Base-by-base conservation (phyloP, 768 basidiomycete species). In the Amanita thiersii region DNA sequence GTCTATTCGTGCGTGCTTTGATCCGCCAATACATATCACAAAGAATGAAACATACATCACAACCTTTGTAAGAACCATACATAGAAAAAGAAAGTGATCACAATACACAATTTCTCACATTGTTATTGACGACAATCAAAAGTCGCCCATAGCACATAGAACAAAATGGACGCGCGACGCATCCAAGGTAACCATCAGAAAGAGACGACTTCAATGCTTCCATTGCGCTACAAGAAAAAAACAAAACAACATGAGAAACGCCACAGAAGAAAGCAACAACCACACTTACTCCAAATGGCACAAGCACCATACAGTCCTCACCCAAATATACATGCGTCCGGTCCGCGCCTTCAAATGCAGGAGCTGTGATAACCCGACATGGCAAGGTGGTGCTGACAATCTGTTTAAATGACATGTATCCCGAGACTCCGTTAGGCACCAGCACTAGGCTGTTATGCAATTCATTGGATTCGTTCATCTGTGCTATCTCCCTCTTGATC, bases 401-500 rank as follows among this genome's bases (percentile, higher is more conserved):
- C 4, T 9, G 21, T 9, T 9, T n/a, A 20, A 42, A 42, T 14
- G 40, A 20, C 12, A 19, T 23, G 10, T 17, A 15, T 10, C 17
- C 32, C 25, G 19, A 21, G 3, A 34, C 17, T 19, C 19, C 32
- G 15, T 31, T 24, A 10, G 33, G 18, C 14, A 6, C 24, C 4
- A 11, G 15, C 14, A 34, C 7, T n/a, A 42, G 33, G 15, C 19
- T 15, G 21, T 35, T 18, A 11, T 31, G 32, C 14, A 11, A 8
- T 24, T 24, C 40, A n/a, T 20, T 25, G n/a, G 14, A 2, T 5
- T n/a, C n/a, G 12, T 9, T 12, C 5, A n/a, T 19, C 30, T 37
- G n/a, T 15, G 36, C 21, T 4, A 44, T 15, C 3, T 38, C 30
- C 15, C 43, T 34, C 20, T 31, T 31, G 29, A 44, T 44, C n/a